phyloP scores from a whole-genome alignment of 805 yeast genomes.

The Pichia deserticola region DNA sequence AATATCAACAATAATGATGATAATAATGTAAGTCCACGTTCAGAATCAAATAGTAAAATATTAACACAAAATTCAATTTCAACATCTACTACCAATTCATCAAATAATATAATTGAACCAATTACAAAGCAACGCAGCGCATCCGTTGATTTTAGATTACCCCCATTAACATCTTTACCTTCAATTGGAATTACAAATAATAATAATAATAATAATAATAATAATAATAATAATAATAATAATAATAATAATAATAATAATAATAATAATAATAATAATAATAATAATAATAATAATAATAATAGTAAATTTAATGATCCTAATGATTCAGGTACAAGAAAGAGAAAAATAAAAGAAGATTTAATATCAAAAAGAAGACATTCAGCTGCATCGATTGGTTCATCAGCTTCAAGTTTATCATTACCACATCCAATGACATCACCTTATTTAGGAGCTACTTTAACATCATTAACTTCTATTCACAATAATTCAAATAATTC shows the following conservation, averaged over 20 bases:
- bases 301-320: slow-evolving; percentile 1
- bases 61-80: no score
- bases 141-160: slow-evolving; percentile 18
- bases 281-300: background rate
- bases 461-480: slow-evolving; percentile 2
- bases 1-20: background rate
- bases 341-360: slow-evolving; percentile 24
- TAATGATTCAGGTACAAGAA: slow-evolving; percentile 17
- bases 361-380: slow-evolving; percentile 21
- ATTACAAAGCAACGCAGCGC: slow-evolving; percentile 14
- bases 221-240: background rate
- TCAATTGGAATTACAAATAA: background rate
- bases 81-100: background rate
- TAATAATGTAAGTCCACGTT: background rate
- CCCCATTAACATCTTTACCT: slow-evolving; percentile 2
- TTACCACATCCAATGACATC: slow-evolving; percentile 21
- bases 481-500: background rate
- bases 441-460: slow-evolving; percentile 1
- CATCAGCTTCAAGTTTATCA: slow-evolving; percentile 10
- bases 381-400: slow-evolving; percentile 26
- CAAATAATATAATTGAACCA: background rate
- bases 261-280: background rate
- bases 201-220: background rate
- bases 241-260: background rate
- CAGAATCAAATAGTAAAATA: background rate